Conservation (phyloP, 2,329 filamentous ascomycete species). For the Sarocladium kiliense region DNA sequence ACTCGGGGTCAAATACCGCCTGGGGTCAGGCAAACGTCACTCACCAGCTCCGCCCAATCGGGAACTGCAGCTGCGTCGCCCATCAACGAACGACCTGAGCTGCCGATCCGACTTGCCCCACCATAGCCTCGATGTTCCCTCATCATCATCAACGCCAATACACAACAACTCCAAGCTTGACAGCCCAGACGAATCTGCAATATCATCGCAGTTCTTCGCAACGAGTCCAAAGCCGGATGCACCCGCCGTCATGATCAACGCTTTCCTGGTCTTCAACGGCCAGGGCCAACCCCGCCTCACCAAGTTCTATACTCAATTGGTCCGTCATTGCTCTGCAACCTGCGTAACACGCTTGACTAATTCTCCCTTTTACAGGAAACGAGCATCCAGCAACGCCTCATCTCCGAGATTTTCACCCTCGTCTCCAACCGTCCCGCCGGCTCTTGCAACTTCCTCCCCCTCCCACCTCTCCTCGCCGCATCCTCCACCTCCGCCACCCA, state of each 20-base stretch:
- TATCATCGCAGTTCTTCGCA: not conserved
- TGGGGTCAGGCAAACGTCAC: not conserved
- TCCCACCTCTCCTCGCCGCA: constrained; percentile 59
- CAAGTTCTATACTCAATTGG: constrained; percentile 97
- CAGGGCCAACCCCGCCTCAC: constrained; percentile 93
- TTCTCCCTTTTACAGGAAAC: constrained; percentile 79
- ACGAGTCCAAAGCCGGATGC: not conserved
- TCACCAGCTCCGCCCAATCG: not conserved
- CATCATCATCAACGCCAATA: not conserved
- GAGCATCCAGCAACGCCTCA: constrained; percentile 91
- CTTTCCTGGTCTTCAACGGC: constrained; percentile 97
- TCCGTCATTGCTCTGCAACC: constrained; percentile 36
- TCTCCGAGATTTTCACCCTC: constrained; percentile 94
- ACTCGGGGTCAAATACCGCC: not conserved
- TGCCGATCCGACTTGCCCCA: not conserved
- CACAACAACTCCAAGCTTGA: not conserved
- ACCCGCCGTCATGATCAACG: constrained; percentile 76
- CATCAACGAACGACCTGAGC: not conserved
- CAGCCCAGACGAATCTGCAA: not conserved
- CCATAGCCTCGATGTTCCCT: not conserved
- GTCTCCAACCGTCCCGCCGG: constrained; percentile 88
- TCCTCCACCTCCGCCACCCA: constrained; percentile 62
- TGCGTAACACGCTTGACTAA: no score
- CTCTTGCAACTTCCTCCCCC: constrained; percentile 93
- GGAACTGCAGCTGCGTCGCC: not conserved